These are phyloP conservation scores for Podospora comata DNA, from an alignment of 495 filamentous ascomycete genomes.

Conservation along the genomic window DNA sequence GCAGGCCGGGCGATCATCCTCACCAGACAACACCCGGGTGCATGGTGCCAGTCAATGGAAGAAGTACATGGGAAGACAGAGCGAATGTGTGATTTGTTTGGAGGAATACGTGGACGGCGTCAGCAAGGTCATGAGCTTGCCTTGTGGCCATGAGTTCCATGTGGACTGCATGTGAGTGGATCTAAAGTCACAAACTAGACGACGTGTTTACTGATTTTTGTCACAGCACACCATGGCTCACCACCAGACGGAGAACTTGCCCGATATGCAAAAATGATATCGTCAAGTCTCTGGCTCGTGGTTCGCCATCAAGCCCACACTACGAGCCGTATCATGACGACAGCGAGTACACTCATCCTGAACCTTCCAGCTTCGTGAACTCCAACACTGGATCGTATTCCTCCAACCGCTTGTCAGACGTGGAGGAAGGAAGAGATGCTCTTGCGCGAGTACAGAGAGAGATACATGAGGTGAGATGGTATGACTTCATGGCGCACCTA, in stretches of 20 bases:
- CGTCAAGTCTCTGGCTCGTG: slow-evolving; percentile 58
- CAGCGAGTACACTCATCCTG: neutral
- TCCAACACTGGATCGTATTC: neutral
- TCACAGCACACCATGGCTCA: slow-evolving; percentile 91
- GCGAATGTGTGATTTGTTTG: slow-evolving; percentile 95
- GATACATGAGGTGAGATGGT: neutral
- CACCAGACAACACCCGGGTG: slow-evolving; percentile 50
- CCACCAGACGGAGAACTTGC: slow-evolving; percentile 88
- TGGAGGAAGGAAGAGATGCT: neutral
- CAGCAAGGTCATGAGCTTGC: slow-evolving; percentile 92
- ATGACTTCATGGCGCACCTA: neutral
- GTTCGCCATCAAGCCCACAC: slow-evolving; percentile 21
- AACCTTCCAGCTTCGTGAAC: neutral
- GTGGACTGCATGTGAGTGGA: slow-evolving; percentile 93
- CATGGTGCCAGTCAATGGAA: slow-evolving; percentile 60
- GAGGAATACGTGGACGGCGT: slow-evolving; percentile 97
- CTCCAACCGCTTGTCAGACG: neutral
- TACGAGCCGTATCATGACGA: neutral
- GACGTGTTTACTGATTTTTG: slow-evolving; percentile 23
- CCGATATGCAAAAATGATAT: slow-evolving; percentile 98
- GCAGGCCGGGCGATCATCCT: slow-evolving; percentile 26
- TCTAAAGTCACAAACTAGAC: neutral
- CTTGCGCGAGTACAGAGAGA: neutral
- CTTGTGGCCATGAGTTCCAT: slow-evolving; percentile 99
- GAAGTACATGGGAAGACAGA: slow-evolving; percentile 80